phyloP scores from a whole-genome alignment of 768 basidiomycete genomes.

The Rubroboletus satanas region DNA sequence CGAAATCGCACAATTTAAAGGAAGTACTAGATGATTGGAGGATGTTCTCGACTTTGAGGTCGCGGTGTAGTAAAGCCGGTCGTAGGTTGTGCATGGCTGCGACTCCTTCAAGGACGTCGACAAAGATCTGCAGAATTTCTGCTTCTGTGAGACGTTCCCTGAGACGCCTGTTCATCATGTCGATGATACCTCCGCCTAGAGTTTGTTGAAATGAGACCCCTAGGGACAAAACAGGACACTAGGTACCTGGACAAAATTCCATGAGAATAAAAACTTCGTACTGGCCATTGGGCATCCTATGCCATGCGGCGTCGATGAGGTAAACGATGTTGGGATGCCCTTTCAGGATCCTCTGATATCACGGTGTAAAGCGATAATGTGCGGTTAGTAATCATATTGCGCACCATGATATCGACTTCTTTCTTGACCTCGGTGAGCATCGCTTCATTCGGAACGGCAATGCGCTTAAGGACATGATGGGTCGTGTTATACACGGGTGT shows the following conservation, averaged over 20 bases:
- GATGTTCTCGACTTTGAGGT: slow-evolving; percentile 99
- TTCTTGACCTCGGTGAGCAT: slow-evolving; percentile 93
- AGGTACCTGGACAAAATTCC: slow-evolving; percentile 90
- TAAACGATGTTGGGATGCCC: slow-evolving; percentile 95
- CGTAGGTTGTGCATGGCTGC: slow-evolving; percentile 94
- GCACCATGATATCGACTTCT: slow-evolving; percentile 98
- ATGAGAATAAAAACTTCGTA: slow-evolving; percentile 98
- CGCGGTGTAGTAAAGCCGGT: slow-evolving; percentile 90
- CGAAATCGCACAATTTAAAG: slow-evolving; percentile 98
- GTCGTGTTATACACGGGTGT: slow-evolving; percentile 87
- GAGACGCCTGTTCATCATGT: slow-evolving; percentile 98
- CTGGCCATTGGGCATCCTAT: slow-evolving; percentile 73
- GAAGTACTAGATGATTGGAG: slow-evolving; percentile 78
- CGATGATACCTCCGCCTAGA: slow-evolving; percentile 94
- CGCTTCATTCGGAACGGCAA: slow-evolving; percentile 84
- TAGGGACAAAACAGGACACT: background rate
- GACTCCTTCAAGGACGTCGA: slow-evolving; percentile 95
- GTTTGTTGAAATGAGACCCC: slow-evolving; percentile 8
- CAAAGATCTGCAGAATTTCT: slow-evolving; percentile 97
- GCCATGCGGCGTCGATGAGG: slow-evolving; percentile 93
- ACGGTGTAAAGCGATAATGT: slow-evolving; percentile 27
- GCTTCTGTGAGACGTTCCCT: slow-evolving; percentile 92
- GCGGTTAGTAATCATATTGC: slow-evolving; percentile 20
- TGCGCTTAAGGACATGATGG: slow-evolving; percentile 95
- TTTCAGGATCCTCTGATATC: slow-evolving; percentile 73